Percentiles rank a stretch among this genome's conserved stretches.
These are phyloP conservation scores for Phylloporus arenicola DNA, from an alignment of 768 basidiomycete species.

Conservation along the genomic window DNA sequence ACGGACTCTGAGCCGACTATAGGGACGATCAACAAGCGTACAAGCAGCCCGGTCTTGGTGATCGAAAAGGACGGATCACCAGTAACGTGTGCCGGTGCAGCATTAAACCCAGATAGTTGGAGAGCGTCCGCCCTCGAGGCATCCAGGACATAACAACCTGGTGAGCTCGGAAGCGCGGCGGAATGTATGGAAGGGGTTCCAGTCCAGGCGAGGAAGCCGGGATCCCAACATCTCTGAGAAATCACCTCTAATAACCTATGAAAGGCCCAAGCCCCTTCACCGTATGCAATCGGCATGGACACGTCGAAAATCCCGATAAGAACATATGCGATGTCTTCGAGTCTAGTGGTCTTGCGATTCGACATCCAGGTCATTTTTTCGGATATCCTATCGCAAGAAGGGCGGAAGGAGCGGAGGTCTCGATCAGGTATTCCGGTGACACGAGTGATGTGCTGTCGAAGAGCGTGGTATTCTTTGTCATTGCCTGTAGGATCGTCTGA, in stretches of 20 bases:
- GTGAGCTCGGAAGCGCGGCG: background rate
- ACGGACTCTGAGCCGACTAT: background rate
- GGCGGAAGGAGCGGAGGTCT: slow-evolving; percentile 9
- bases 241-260: slow-evolving; percentile 12
- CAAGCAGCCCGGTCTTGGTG: background rate
- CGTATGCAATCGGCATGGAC: slow-evolving; percentile 21
- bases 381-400: slow-evolving; percentile 9
- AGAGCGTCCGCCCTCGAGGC: background rate
- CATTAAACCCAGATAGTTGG: background rate
- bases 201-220: background rate
- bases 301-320: slow-evolving; percentile 22
- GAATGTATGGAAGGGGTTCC: background rate
- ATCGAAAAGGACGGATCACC: background rate
- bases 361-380: slow-evolving; percentile 25
- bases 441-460: slow-evolving; percentile 5
- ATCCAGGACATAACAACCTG: background rate
- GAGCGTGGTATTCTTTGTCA: slow-evolving; percentile 9
- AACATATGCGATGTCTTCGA: slow-evolving; percentile 23
- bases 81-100: background rate
- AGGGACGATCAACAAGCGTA: background rate
- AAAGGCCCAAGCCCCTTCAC: slow-evolving; percentile 21
- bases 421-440: slow-evolving; percentile 13
- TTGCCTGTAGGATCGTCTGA: background rate
- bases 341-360: slow-evolving; percentile 18
- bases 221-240: background rate